Evolutionary conservation across 257 asterid genomes (phyloP), one percentile per base, ranked within the genome.

Genomic region (Catharanthus roseus): DNA sequence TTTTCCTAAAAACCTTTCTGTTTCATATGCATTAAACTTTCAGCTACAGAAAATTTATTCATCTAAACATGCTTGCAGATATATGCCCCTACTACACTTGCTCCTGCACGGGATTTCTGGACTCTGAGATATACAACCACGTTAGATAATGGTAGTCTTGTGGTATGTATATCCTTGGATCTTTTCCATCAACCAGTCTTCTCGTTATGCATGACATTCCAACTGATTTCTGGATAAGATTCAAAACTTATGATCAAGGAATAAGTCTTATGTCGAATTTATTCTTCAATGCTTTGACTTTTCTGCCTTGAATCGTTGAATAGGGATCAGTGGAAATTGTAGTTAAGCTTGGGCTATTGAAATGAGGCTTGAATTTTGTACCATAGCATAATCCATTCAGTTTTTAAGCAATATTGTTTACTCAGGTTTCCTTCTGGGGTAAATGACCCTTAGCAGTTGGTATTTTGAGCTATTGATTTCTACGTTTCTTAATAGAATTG

Each of bases 91-190:
- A 95, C 98, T 47, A 92, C 96, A 23, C 78, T 92, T 77, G 97
- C 97, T 76, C 96, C 98, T 6, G 98, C 98, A 36, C 92, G 98
- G 62, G 99, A 92, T 81, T 92, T 95, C 78, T 95, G 99, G 99
- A 90, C 98, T 24, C 85, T 95, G 65, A 87, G 99, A 90, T 95
- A 91, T 86, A 90, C 99, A 10, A 86, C 96, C 62, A 87, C 95
- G 65, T 80, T 95, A 81, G 98, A 90, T 57, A 88, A 87, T 41
- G 98, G 98, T 77, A 95, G 98, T 79, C 80, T 88, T 71, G 99
- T 95, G 91, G 98, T 95, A 90, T 75, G 91, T 65, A 33, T 73
- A 49, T 74, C 31, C 74, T 66, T 18, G 44, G 21, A 42, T 51
- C 34, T 24, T 38, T n/a, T 68, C 34, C 21, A 12, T 21, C 34